These are phyloP conservation scores for Hyaloscypha hepaticicola DNA, from an alignment of 495 filamentous ascomycete species.

Conservation along the genomic window DNA sequence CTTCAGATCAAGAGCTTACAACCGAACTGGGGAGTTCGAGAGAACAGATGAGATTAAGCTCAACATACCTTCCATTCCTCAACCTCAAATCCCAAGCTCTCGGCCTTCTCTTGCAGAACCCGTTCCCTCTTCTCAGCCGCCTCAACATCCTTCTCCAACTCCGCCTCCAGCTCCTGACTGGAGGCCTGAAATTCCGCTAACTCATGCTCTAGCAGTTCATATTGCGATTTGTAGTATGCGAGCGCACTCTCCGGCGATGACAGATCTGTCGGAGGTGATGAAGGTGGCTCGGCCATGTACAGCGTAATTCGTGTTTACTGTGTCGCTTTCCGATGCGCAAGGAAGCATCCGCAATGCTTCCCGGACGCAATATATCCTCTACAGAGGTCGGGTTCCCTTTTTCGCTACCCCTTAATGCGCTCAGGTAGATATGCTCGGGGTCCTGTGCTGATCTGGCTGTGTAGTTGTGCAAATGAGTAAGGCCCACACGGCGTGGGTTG, in stretches of 20 bases:
- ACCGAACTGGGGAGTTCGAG: background rate
- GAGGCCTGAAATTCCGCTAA: slow-evolving; percentile 92
- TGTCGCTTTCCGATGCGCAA: slow-evolving; percentile 18
- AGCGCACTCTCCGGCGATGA: slow-evolving; percentile 68
- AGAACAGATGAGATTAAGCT: background rate
- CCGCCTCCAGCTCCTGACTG: slow-evolving; percentile 88
- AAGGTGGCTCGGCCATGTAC: slow-evolving; percentile 62
- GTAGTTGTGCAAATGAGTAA: slow-evolving; percentile 16
- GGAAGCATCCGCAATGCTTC: slow-evolving; percentile 18
- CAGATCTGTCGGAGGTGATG: slow-evolving; percentile 58
- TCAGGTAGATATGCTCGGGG: background rate
- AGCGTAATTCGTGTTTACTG: slow-evolving; percentile 31
- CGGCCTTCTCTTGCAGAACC: slow-evolving; percentile 79
- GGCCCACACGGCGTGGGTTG: slow-evolving; percentile 6
- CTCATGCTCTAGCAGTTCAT: slow-evolving; percentile 88
- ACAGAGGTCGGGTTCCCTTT: background rate
- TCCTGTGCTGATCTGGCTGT: slow-evolving; percentile 5
- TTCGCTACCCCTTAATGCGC: slow-evolving; percentile 2
- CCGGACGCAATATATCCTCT: background rate
- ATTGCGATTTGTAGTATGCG: slow-evolving; percentile 92
- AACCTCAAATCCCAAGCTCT: slow-evolving; percentile 79
- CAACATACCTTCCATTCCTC: slow-evolving; percentile 94
- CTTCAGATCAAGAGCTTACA: slow-evolving; percentile 11
- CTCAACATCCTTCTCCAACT: slow-evolving; percentile 95
- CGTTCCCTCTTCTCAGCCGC: slow-evolving; percentile 91